Conservation (phyloP, 257 asterid species). For the Solanum tacnaense region DNA sequence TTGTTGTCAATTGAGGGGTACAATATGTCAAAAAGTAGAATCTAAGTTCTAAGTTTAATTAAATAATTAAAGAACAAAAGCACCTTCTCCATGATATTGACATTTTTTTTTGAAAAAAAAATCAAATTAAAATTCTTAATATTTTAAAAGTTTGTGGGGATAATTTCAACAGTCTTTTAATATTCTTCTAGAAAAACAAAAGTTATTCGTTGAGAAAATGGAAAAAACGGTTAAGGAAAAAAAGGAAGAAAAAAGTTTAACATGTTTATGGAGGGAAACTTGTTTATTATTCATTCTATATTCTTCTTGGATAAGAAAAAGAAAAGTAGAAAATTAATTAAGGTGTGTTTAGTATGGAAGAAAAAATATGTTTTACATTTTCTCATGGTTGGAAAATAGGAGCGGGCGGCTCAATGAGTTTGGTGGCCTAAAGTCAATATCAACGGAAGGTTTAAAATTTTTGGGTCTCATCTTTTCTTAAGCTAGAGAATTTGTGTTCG, state of each 20-base stretch:
- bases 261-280: constrained; percentile 11
- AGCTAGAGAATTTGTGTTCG: background rate
- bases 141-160: constrained; percentile 5
- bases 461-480: background rate
- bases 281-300: background rate
- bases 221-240: background rate
- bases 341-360: background rate
- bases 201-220: background rate
- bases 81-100: constrained; percentile 7
- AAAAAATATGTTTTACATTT: background rate
- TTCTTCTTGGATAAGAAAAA: background rate
- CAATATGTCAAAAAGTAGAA: constrained; percentile 13
- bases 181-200: constrained; percentile 2
- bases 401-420: background rate
- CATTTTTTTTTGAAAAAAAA: background rate
- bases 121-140: background rate
- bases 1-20: background rate
- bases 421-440: background rate
- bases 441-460: background rate
- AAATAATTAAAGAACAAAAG: background rate
- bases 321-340: background rate
- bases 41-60: background rate
- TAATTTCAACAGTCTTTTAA: background rate
- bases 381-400: background rate
- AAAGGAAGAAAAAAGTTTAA: background rate